Percentiles rank a stretch among this genome's conserved stretches.
phyloP scores from a whole-genome alignment of 192 early-diverging fungal species.

The Paraglomus brasilianum region DNA sequence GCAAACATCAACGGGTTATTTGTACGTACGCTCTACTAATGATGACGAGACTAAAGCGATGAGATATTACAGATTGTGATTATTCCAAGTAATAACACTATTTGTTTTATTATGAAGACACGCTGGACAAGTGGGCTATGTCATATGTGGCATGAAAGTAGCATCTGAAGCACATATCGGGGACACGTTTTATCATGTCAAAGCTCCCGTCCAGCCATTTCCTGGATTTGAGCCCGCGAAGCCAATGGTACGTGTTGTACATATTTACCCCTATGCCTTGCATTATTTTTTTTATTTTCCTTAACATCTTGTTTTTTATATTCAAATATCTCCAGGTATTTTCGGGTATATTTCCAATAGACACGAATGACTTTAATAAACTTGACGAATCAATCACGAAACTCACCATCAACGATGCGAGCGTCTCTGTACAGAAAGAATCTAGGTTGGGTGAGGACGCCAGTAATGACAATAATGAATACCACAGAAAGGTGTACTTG shows the following conservation, averaged over 20 bases:
- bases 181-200: conserved; percentile 86
- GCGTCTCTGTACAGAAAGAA: conserved; percentile 84
- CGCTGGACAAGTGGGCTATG: conserved; percentile 87
- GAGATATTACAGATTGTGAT: background rate
- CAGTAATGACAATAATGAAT: background rate
- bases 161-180: conserved; percentile 92
- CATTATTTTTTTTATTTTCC: background rate
- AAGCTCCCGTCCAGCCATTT: conserved; percentile 65
- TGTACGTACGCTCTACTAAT: conserved; percentile 45
- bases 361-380: conserved; percentile 83
- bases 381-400: conserved; percentile 90
- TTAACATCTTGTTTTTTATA: background rate
- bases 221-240: conserved; percentile 95
- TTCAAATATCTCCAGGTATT: conserved; percentile 53
- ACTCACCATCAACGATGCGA: conserved; percentile 94
- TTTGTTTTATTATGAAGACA: conserved; percentile 38
- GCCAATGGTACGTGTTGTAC: conserved; percentile 64
- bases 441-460: conserved; percentile 44
- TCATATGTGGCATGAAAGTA: conserved; percentile 90
- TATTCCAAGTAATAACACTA: background rate
- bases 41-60: background rate
- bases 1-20: conserved; percentile 61
- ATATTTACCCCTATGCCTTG: background rate
- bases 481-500: too few relatives aligned
- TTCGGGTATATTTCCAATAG: conserved; percentile 91